A percentile compares a stretch with the other conserved stretches of the same genome.
Evolutionary conservation across 1,284 basidiomycete species (phyloP).

Genomic region (Abortiporus biennis): DNA sequence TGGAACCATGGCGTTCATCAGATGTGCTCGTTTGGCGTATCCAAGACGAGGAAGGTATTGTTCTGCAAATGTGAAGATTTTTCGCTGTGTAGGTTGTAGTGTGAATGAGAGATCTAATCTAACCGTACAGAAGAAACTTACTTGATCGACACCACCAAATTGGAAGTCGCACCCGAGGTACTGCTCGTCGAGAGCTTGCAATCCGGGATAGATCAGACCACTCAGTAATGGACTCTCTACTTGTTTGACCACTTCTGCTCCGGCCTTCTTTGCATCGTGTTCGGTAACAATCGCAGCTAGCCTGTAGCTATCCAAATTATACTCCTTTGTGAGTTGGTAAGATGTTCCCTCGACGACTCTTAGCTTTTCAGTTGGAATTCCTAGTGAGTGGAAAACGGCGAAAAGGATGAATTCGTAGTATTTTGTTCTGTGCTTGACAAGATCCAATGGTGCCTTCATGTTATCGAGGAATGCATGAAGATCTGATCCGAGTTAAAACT

Average conservation of each 20-base stretch:
- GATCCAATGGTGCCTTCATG: constrained; percentile 93
- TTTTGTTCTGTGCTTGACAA: constrained; percentile 83
- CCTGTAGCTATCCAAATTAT: constrained; percentile 94
- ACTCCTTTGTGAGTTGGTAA: constrained; percentile 90
- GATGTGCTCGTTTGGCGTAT: constrained; percentile 91
- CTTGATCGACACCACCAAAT: constrained; percentile 97
- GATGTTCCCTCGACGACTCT: constrained; percentile 86
- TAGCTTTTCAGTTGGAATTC: constrained; percentile 84
- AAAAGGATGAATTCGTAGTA: constrained; percentile 87
- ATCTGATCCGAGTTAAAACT: constrained; percentile 41
- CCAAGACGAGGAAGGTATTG: constrained; percentile 91
- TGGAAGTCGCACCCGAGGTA: constrained; percentile 97
- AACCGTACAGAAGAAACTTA: constrained; percentile 28
- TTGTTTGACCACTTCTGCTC: constrained; percentile 99
- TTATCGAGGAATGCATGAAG: constrained; percentile 98
- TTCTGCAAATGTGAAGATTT: constrained; percentile 98
- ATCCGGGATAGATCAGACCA: constrained; percentile 91
- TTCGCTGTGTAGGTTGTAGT: constrained; percentile 52
- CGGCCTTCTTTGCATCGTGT: constrained; percentile 97
- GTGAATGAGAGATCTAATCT: neutral
- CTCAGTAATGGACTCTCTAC: constrained; percentile 89
- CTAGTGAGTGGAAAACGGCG: constrained; percentile 83
- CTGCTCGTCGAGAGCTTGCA: constrained; percentile 97
- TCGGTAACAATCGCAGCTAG: constrained; percentile 88
- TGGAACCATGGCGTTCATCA: constrained; percentile 99